Percentiles rank a stretch among this genome's conserved stretches.
phyloP scores from a whole-genome alignment of 129 eudicot genomes.

The Logfia minima region DNA sequence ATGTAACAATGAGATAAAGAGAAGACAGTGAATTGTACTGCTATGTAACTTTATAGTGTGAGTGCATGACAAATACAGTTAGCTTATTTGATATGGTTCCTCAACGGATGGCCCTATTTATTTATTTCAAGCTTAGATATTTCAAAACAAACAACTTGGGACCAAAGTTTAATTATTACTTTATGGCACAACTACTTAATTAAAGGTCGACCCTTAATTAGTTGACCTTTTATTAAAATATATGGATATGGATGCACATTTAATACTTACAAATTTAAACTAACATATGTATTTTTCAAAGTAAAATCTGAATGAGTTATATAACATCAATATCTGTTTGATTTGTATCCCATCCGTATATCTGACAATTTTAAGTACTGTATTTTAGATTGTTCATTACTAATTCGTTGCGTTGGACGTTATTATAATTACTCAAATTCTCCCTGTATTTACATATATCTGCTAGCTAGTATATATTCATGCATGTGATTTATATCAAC shows the following conservation, averaged over 20 bases:
- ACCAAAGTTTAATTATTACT: not conserved
- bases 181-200: not conserved
- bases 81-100: not conserved
- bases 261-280: too few species aligned
- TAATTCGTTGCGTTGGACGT: too few species aligned
- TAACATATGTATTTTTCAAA: too few species aligned
- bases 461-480: not conserved
- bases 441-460: not conserved
- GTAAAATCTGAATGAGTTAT: not conserved
- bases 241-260: too few species aligned
- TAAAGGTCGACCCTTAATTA: not conserved
- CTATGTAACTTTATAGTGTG: not conserved
- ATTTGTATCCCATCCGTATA: too few species aligned
- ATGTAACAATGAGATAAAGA: too few species aligned
- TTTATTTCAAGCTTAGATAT: not conserved
- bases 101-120: not conserved
- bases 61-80: slow-evolving; percentile 1
- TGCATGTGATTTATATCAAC: not conserved
- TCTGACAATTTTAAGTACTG: too few species aligned
- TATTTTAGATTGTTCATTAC: too few species aligned
- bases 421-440: too few species aligned
- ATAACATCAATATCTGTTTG: too few species aligned
- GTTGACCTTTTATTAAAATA: not conserved
- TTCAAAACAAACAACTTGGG: not conserved
- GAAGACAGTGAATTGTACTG: too few species aligned